These are phyloP conservation scores for Lagerstroemia speciosa DNA, from an alignment of 345 rosid species.

Conservation along the genomic window DNA sequence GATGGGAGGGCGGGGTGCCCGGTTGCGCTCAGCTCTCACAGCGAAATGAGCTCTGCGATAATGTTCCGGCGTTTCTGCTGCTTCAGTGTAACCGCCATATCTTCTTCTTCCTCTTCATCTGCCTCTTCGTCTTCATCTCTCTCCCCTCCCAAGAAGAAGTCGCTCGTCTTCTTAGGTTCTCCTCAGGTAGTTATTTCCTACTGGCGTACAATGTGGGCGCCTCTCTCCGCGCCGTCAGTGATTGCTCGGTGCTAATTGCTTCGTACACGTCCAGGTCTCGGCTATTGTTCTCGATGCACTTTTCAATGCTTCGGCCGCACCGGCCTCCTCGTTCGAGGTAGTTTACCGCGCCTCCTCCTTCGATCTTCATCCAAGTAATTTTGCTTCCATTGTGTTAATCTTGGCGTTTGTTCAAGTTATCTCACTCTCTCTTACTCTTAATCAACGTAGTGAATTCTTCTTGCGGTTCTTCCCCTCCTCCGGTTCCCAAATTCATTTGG, in stretches of 20 bases:
- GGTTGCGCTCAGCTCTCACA: not conserved
- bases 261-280: constrained; percentile 40
- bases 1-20: not conserved
- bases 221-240: not conserved
- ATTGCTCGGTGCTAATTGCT: not conserved
- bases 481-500: not conserved
- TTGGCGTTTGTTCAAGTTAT: no score
- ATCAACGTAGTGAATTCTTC: no score
- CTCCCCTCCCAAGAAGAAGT: constrained; percentile 47
- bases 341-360: not conserved
- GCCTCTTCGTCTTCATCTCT: constrained; percentile 7
- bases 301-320: constrained; percentile 52
- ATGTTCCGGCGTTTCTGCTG: constrained; percentile 59
- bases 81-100: constrained; percentile 17
- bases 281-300: constrained; percentile 77
- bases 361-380: no score
- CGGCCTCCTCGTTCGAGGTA: constrained; percentile 70
- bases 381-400: no score
- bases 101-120: constrained; percentile 5
- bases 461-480: no score
- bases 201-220: not conserved
- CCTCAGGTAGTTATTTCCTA: constrained; percentile 47
- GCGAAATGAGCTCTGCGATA: not conserved
- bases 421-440: no score
- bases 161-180: constrained; percentile 84